A percentile compares a stretch with the other conserved stretches of the same genome.
These are phyloP conservation scores for Pythium phragmitis DNA, from an alignment of 352 stramenopile species.

Conservation along the genomic window DNA sequence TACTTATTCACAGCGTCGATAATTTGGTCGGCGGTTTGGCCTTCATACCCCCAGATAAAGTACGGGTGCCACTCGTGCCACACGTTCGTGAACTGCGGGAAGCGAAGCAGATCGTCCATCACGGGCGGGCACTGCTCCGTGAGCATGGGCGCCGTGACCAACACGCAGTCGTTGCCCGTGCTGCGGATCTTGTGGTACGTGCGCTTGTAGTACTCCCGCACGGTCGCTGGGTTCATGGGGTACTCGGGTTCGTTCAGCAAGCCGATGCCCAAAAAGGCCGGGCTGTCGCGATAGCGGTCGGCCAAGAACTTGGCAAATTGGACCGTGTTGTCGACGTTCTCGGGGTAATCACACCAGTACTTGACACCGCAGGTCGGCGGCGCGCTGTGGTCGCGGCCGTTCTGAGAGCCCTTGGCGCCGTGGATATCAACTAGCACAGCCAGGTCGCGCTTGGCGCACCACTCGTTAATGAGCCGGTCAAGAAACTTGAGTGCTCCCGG, in stretches of 20 bases:
- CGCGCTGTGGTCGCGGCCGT: constrained; percentile 76
- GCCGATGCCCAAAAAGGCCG: constrained; percentile 64
- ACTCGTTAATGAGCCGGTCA: constrained; percentile 79
- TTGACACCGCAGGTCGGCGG: constrained; percentile 34
- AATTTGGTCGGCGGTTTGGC: constrained; percentile 54
- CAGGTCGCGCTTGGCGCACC: constrained; percentile 60
- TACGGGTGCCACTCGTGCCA: constrained; percentile 60
- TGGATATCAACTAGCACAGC: constrained; percentile 83
- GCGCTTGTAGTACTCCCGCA: constrained; percentile 58
- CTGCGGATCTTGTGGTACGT: constrained; percentile 56
- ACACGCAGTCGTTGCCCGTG: constrained; percentile 54
- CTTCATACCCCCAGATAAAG: constrained; percentile 66
- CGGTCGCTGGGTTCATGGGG: constrained; percentile 41
- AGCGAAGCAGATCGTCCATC: constrained; percentile 43
- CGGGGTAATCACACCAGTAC: constrained; percentile 47
- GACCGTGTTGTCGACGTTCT: constrained; percentile 75
- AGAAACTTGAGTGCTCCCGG: constrained; percentile 54
- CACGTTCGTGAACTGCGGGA: constrained; percentile 41
- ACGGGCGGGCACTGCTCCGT: constrained; percentile 44
- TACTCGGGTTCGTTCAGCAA: constrained; percentile 81
- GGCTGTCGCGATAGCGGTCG: constrained; percentile 37
- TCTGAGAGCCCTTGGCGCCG: constrained; percentile 73
- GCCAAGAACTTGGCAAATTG: constrained; percentile 52
- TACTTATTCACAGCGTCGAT: constrained; percentile 56
- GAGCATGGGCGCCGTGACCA: constrained; percentile 51